Percentiles rank a stretch among this genome's conserved stretches.
Conservation (phyloP, 2,329 filamentous ascomycete genomes). For the Penicillium sp. region DNA sequence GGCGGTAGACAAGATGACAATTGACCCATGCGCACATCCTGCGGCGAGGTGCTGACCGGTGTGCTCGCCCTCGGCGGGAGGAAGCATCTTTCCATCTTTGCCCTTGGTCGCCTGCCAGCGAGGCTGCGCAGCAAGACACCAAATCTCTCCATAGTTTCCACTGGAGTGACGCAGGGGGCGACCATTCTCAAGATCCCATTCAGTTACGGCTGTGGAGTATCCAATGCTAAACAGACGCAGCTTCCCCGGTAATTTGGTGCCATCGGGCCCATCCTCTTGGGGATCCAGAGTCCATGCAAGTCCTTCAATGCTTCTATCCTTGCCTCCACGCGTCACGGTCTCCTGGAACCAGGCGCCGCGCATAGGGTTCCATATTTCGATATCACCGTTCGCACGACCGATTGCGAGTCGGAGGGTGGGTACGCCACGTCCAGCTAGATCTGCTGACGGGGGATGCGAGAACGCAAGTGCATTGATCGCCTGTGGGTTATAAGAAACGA, state of each 20-base stretch:
- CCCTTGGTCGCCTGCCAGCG: slow-evolving; percentile 43
- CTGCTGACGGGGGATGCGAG: slow-evolving; percentile 65
- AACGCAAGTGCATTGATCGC: slow-evolving; percentile 95
- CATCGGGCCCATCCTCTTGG: slow-evolving; percentile 59
- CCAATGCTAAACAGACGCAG: slow-evolving; percentile 93
- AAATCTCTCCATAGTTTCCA: slow-evolving; percentile 92
- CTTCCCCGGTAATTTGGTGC: slow-evolving; percentile 62
- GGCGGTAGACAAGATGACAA: slow-evolving; percentile 81
- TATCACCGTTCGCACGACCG: slow-evolving; percentile 89
- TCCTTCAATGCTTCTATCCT: slow-evolving; percentile 83
- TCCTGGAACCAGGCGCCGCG: slow-evolving; percentile 86
- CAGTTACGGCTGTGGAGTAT: slow-evolving; percentile 85
- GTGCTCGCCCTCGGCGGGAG: slow-evolving; percentile 38
- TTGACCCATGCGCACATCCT: slow-evolving; percentile 86
- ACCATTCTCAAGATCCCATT: slow-evolving; percentile 86
- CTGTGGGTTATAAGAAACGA: slow-evolving; percentile 86
- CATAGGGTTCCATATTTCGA: slow-evolving; percentile 94
- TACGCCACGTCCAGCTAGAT: slow-evolving; percentile 47
- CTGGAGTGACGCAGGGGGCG: slow-evolving; percentile 78
- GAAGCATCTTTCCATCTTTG: slow-evolving; percentile 36
- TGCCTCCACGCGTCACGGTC: slow-evolving; percentile 75
- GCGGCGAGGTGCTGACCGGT: slow-evolving; percentile 68
- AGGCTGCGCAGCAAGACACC: slow-evolving; percentile 91
- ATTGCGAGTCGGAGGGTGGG: slow-evolving; percentile 75
- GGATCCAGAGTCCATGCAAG: slow-evolving; percentile 88